Conservation (phyloP, 2,329 filamentous ascomycete genomes). For the Bipolaris bicolor region DNA sequence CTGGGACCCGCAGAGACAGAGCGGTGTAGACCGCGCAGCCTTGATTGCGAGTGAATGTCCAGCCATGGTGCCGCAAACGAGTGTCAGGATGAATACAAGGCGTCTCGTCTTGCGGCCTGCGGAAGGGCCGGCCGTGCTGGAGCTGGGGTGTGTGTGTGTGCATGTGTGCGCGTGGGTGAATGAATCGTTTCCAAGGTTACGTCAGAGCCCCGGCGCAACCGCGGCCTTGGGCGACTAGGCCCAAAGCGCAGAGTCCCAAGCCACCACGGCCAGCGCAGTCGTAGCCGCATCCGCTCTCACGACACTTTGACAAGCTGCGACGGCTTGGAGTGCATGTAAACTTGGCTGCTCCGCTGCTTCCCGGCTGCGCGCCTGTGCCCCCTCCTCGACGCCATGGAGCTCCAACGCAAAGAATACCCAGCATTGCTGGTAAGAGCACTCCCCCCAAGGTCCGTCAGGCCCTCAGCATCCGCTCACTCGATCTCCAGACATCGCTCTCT, state of each 20-base stretch:
- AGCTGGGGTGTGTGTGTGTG: no score
- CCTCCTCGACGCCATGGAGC: constrained; percentile 55
- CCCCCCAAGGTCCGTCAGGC: constrained; percentile 14
- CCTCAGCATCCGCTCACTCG: constrained; percentile 38
- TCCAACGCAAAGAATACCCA: constrained; percentile 89
- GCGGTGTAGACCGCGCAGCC: background rate
- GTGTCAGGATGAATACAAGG: constrained; percentile 1
- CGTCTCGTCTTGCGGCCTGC: background rate
- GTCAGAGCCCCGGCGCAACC: constrained; percentile 24
- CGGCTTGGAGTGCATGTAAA: constrained; percentile 41
- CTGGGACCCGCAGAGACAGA: constrained; percentile 7
- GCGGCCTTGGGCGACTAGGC: constrained; percentile 22
- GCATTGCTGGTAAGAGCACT: constrained; percentile 76
- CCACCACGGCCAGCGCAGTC: constrained; percentile 40
- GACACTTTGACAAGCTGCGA: constrained; percentile 35
- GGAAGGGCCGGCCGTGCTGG: background rate
- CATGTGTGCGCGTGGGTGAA: no score
- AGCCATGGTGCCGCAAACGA: constrained; percentile 3
- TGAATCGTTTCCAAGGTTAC: constrained; percentile 22
- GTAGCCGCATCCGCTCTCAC: constrained; percentile 41
- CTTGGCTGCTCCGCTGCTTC: constrained; percentile 19
- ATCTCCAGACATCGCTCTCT: constrained; percentile 73
- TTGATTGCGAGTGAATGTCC: background rate
- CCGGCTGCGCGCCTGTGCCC: constrained; percentile 39
- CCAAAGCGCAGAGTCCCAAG: constrained; percentile 31